Percentiles rank a stretch among this genome's conserved stretches.
phyloP scores from a whole-genome alignment of 257 asterid genomes.

The Lavandula angustifolia region DNA sequence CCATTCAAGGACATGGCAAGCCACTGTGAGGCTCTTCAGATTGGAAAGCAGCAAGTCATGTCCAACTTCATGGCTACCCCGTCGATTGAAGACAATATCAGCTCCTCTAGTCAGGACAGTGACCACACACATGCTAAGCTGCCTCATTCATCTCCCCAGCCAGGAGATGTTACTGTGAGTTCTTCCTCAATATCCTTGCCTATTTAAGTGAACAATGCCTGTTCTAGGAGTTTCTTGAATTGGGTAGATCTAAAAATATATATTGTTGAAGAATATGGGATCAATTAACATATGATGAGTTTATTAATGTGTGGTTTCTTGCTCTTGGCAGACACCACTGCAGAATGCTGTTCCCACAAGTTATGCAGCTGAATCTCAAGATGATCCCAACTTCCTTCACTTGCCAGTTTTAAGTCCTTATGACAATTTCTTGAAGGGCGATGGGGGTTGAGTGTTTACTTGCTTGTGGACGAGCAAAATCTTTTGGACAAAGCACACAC shows the following conservation, averaged over 20 bases:
- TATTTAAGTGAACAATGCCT: background rate
- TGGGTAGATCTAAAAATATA: background rate
- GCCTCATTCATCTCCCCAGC: constrained; percentile 33
- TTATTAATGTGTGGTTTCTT: background rate
- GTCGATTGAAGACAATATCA: constrained; percentile 33
- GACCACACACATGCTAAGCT: constrained; percentile 29
- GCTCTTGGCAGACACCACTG: constrained; percentile 37
- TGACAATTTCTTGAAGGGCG: constrained; percentile 84
- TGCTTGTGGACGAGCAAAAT: constrained; percentile 6
- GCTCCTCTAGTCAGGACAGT: constrained; percentile 36
- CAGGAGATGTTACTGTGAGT: constrained; percentile 46
- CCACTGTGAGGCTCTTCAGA: constrained; percentile 77
- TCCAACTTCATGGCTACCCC: constrained; percentile 56
- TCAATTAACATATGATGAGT: background rate
- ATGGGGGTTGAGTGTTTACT: constrained; percentile 44
- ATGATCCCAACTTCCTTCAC: constrained; percentile 39
- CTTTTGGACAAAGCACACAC: constrained; percentile 5
- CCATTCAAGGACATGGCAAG: constrained; percentile 74
- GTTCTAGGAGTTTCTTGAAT: background rate
- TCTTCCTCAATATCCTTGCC: constrained; percentile 17
- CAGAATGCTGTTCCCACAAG: constrained; percentile 32
- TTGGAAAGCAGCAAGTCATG: constrained; percentile 65
- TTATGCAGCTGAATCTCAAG: constrained; percentile 44
- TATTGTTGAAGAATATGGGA: background rate
- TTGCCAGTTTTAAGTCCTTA: constrained; percentile 73